phyloP scores from a whole-genome alignment of 164 flowering plant genomes.

The Magnolia sinica region DNA sequence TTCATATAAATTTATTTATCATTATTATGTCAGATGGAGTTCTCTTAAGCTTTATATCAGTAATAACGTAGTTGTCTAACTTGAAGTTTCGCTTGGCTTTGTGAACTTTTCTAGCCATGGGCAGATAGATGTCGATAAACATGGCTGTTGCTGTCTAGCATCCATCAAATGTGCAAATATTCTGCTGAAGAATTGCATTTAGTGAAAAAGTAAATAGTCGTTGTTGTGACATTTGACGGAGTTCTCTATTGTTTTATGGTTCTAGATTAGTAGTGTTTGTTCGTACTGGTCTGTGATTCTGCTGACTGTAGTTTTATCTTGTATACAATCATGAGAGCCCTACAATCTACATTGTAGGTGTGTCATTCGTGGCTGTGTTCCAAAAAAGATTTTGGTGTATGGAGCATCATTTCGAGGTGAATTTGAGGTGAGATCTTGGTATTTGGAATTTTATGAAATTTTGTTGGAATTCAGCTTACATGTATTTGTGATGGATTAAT shows the following conservation, averaged over 20 bases:
- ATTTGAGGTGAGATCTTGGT: constrained; percentile 60
- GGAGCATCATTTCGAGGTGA: constrained; percentile 87
- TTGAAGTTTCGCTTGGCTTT: too few species aligned
- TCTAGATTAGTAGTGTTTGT: background rate
- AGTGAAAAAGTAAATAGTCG: too few species aligned
- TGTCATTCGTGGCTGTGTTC: constrained; percentile 98
- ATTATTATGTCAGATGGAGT: too few species aligned
- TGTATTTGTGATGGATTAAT: background rate
- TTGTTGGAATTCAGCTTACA: background rate
- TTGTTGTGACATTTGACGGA: too few species aligned
- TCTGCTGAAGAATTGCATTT: too few species aligned
- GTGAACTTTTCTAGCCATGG: too few species aligned
- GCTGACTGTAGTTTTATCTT: background rate
- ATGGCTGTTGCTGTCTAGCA: too few species aligned
- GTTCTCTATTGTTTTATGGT: background rate
- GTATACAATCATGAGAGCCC: background rate
- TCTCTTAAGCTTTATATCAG: too few species aligned
- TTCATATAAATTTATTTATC: too few species aligned
- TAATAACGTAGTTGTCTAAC: too few species aligned
- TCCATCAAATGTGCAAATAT: too few species aligned
- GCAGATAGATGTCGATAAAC: too few species aligned
- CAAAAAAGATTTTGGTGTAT: constrained; percentile 94
- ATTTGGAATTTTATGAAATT: background rate
- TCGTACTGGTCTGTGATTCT: background rate
- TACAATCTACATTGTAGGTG: constrained; percentile 47